Evolutionary conservation across 2,329 filamentous ascomycete genomes (phyloP), one percentile per base, ranked within the genome.

Genomic region (Fusarium secorum): DNA sequence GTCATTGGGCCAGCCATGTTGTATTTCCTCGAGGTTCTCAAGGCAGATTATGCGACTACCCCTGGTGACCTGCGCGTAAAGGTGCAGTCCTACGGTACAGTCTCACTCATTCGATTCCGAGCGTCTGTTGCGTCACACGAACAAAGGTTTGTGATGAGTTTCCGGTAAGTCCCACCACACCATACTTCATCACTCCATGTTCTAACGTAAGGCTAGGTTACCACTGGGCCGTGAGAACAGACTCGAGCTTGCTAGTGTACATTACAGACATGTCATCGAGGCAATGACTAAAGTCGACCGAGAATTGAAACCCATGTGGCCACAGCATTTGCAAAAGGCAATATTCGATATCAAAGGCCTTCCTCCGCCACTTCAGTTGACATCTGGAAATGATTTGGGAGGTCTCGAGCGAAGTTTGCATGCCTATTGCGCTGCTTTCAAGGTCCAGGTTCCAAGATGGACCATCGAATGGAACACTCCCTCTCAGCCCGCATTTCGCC

Each of bases 281-380:
- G 85, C 83, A 4, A 79, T 89, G 35, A 86, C 86, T 60, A 86
- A 84, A 59, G 83, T 83, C 32, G 87, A 89, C 72, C 84, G 86
- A 39, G 85, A 84, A 59, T 77, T 89, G 46, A 88, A 88, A 74
- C 87, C 87, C 0, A 85, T 85, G 63, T 89, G 87, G 87, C 87
- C 87, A 14, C 84, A 87, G 56, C 80, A 86, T 39, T 83, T 87
- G 77, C 87, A 88, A 68, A 83, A 84, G 38, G 80, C 81, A 42
- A 83, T 88, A 7, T 88, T 89, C 70, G 83, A 83, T 53, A 82
- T 89, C 55, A 82, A 83, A 44, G 86, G 86, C 11, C 82, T 88
- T 18, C 83, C 85, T 11, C 83, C 86, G 15, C 85, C 85, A 11
- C 83, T 87, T 57, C 85, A 87, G 61, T 77, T 89, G 32, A 86